These are phyloP conservation scores for Alternaria triticimaculans DNA, from an alignment of 2,329 filamentous ascomycete genomes.

Conservation along the genomic window DNA sequence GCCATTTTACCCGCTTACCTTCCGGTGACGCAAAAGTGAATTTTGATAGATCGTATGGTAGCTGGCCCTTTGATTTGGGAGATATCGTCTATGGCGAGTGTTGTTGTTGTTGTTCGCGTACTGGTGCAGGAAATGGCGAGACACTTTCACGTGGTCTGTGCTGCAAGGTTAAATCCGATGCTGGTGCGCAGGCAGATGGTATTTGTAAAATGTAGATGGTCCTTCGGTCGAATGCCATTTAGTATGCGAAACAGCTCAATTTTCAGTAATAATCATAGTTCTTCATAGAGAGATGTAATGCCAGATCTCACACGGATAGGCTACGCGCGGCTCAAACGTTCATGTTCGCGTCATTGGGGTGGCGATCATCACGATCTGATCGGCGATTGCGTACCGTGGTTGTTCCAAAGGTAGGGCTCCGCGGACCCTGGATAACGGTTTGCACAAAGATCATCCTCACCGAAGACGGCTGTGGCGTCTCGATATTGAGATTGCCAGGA, in stretches of 20 bases:
- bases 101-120: neutral
- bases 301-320: neutral
- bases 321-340: neutral
- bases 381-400: neutral
- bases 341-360: neutral
- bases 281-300: neutral
- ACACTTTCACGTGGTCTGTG: neutral
- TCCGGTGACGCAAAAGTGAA: neutral
- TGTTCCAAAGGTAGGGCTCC: neutral
- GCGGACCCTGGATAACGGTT: neutral
- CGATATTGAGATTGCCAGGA: neutral
- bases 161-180: neutral
- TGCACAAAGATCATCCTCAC: neutral
- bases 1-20: neutral
- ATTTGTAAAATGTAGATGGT: neutral
- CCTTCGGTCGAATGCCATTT: neutral
- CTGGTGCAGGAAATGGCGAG: neutral
- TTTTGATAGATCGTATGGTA: neutral
- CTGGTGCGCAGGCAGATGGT: neutral
- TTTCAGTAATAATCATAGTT: neutral
- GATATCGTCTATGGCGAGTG: neutral
- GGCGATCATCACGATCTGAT: neutral
- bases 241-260: neutral
- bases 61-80: neutral
- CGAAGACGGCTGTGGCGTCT: slow-evolving; percentile 5